Base-by-base conservation (phyloP, 306 rosid species). In the Senna siamea region DNA sequence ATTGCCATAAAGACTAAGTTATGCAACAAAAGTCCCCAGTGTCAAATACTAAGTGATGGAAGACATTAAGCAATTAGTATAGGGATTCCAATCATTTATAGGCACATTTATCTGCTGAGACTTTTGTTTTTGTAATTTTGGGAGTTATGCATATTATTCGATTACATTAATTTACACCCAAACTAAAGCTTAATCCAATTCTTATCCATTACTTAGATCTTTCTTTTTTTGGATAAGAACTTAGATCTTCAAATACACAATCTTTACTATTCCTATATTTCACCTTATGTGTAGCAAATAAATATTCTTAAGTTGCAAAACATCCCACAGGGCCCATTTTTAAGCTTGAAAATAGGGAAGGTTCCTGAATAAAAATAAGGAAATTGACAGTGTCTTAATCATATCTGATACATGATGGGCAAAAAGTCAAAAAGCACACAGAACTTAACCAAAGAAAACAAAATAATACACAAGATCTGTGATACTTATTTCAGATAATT, bases 401-500 rank as follows among this genome's bases (percentile, higher is more conserved):
- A 61, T 68, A 41, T 67, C 35, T 53, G 76, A 61, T 37, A 48
- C 62, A 14, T 44, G 41, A 52, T 59, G 67, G 41, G 23, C 37
- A 67, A 35, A 19, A 0, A 73, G 41, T 22, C 37, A 67, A 35
- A n/a, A 1, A 17, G 11, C 41, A 46, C 26, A 54, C 30, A 69
- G 15, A 59, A 32, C 38, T 59, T 12, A 53, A 23, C 7, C 64
- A 61, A 23, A 46, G 23, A 59, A 58, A 60, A 72, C 30, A 70
- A 65, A 14, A 76, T 32, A 53, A 32, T 10, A 68, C 64, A 47
- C 43, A 69, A 64, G 55, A 62, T 44, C 23, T 69, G 48, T 59
- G 67, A 82, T 76, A 68, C 43, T 64, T 72, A 66, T 46, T 53
- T 61, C 38, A 23, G 20, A 61, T 69, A n/a, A 75, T 61, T 50